These are phyloP conservation scores for Xylaria curta DNA, from an alignment of 495 filamentous ascomycete species.

Conservation along the genomic window DNA sequence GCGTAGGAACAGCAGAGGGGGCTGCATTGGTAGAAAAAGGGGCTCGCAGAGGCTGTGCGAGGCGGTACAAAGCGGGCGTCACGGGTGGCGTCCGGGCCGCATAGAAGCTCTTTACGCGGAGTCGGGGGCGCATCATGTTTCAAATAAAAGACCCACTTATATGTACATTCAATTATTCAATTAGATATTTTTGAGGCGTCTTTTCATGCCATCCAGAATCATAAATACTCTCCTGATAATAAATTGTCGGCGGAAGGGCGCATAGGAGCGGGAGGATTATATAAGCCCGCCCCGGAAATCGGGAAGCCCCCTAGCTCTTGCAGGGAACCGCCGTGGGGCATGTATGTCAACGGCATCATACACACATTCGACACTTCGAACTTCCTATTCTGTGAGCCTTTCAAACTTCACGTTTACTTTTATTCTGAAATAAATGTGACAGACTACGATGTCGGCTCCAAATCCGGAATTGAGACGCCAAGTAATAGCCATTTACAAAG, in stretches of 20 bases:
- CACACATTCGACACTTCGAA: not conserved
- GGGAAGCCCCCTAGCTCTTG: not conserved
- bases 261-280: conserved; percentile 1
- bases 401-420: not conserved
- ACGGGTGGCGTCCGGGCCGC: not conserved
- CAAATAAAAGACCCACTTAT: too few species aligned
- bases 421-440: too few species aligned
- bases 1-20: not conserved
- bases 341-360: conserved; percentile 13
- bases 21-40: not conserved
- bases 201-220: not conserved
- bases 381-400: not conserved
- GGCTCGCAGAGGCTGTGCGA: not conserved
- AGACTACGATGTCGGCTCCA: conserved; percentile 34
- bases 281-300: conserved; percentile 6
- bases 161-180: not conserved
- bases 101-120: not conserved
- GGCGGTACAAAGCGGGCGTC: not conserved
- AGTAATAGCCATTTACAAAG: conserved; percentile 92
- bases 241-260: not conserved
- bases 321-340: not conserved
- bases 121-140: conserved; percentile 31
- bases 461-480: conserved; percentile 71
- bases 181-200: not conserved
- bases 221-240: not conserved